Conservation (phyloP, 768 basidiomycete genomes). For the Antrodiella citrinella region DNA sequence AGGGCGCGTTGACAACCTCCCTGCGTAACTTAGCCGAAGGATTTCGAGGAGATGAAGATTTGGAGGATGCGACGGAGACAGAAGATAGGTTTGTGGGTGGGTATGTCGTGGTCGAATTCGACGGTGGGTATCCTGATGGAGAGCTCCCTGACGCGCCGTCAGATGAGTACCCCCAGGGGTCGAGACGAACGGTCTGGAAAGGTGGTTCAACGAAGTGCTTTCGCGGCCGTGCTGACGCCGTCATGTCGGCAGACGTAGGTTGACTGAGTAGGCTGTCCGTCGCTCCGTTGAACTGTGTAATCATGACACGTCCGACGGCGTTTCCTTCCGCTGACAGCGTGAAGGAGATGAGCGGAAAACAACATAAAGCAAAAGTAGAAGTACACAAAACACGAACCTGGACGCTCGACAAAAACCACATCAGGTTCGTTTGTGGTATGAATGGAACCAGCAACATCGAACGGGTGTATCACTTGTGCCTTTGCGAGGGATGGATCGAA, state of each 20-base stretch:
- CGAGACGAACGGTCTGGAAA: not conserved
- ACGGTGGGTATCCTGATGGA: no score
- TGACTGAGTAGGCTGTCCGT: no score
- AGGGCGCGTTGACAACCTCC: not conserved
- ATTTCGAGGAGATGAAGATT: not conserved
- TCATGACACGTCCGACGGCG: not conserved
- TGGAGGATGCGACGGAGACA: not conserved
- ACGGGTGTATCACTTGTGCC: not conserved
- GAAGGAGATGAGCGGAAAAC: no score
- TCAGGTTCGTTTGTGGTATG: not conserved
- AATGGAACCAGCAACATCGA: not conserved
- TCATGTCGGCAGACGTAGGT: no score
- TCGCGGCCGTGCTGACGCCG: no score
- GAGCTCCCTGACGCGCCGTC: not conserved
- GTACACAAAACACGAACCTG: no score
- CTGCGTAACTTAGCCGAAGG: not conserved
- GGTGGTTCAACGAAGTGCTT: not conserved
- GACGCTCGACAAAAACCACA: not conserved
- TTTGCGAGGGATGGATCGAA: not conserved
- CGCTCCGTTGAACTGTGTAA: not conserved
- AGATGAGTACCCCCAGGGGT: not conserved
- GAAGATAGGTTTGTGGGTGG: no score
- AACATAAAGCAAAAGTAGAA: no score
- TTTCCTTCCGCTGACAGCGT: not conserved
- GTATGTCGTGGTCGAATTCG: not conserved